phyloP scores from a whole-genome alignment of 805 yeast species.

The Schizosaccharomyces octosporus region DNA sequence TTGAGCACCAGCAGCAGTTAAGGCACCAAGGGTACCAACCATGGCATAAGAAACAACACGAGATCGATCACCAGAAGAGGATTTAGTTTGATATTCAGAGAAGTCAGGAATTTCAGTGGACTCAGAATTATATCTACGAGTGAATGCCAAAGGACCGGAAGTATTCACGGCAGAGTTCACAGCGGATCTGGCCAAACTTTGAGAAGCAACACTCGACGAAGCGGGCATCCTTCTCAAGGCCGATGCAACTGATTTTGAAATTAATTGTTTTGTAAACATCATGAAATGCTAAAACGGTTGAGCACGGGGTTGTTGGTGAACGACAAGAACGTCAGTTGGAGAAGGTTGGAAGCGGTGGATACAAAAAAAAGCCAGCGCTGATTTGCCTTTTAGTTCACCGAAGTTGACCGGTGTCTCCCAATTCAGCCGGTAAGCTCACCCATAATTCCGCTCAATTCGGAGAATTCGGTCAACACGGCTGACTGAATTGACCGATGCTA shows the following conservation, averaged over 20 bases:
- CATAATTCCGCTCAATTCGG: too few species aligned
- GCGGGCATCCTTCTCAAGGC: not conserved
- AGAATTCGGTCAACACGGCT: too few species aligned
- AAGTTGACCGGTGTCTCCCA: too few species aligned
- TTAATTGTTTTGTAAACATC: not conserved
- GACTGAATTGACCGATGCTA: too few species aligned
- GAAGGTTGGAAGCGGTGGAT: not conserved
- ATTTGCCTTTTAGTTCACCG: too few species aligned
- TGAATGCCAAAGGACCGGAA: not conserved
- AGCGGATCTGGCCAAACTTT: not conserved
- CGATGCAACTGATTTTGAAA: not conserved
- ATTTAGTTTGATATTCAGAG: not conserved
- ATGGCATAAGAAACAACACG: constrained; percentile 87
- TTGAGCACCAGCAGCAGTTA: constrained; percentile 78
- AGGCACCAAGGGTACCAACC: constrained; percentile 81
- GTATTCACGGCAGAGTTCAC: not conserved
- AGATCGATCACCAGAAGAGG: constrained; percentile 27
- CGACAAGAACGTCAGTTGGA: not conserved
- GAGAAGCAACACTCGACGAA: not conserved
- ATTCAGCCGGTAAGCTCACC: too few species aligned
- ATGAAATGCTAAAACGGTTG: not conserved
- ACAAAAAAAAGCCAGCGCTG: too few species aligned
- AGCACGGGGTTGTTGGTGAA: not conserved
- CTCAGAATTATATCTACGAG: not conserved
- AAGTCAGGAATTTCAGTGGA: constrained; percentile 1